A percentile compares a stretch with the other conserved stretches of the same genome.
phyloP scores from a whole-genome alignment of 2,329 filamentous ascomycete genomes.

The Talaromyces albobiverticillius region DNA sequence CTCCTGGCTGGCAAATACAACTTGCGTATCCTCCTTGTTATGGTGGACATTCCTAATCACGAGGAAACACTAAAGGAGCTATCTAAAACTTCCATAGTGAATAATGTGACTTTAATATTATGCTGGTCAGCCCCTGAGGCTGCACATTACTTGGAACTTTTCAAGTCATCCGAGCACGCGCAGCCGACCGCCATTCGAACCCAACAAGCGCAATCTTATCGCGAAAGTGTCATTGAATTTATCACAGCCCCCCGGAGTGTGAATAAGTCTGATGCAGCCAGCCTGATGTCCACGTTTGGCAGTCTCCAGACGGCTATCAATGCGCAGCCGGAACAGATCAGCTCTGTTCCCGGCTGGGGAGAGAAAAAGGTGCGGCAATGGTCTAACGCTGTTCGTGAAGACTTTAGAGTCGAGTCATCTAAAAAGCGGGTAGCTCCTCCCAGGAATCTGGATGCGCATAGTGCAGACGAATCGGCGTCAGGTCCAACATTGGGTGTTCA shows the following conservation, averaged over 20 bases:
- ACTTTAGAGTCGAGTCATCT: slow-evolving; percentile 73
- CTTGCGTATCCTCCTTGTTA: slow-evolving; percentile 78
- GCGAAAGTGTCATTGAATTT: slow-evolving; percentile 86
- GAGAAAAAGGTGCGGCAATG: slow-evolving; percentile 91
- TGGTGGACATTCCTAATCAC: slow-evolving; percentile 95
- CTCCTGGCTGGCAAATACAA: slow-evolving; percentile 81
- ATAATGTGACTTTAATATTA: slow-evolving; percentile 86
- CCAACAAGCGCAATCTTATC: slow-evolving; percentile 77
- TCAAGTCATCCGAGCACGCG: slow-evolving; percentile 91
- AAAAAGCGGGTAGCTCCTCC: slow-evolving; percentile 51
- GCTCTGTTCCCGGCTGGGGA: slow-evolving; percentile 85
- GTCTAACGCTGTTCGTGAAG: slow-evolving; percentile 77
- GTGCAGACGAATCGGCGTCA: background rate
- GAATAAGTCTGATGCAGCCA: slow-evolving; percentile 92
- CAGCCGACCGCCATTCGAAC: slow-evolving; percentile 78
- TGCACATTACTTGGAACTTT: slow-evolving; percentile 88
- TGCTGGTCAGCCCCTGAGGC: slow-evolving; percentile 95
- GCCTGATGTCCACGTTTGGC: slow-evolving; percentile 87
- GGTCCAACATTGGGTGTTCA: slow-evolving; percentile 19
- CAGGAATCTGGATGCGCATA: slow-evolving; percentile 16
- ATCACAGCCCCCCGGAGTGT: slow-evolving; percentile 84
- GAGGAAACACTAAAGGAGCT: slow-evolving; percentile 86
- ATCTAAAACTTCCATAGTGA: slow-evolving; percentile 87
- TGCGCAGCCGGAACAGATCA: slow-evolving; percentile 79
- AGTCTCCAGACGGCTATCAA: slow-evolving; percentile 84